Conservation (phyloP, 805 yeast species). For the Yarrowia sp. region DNA sequence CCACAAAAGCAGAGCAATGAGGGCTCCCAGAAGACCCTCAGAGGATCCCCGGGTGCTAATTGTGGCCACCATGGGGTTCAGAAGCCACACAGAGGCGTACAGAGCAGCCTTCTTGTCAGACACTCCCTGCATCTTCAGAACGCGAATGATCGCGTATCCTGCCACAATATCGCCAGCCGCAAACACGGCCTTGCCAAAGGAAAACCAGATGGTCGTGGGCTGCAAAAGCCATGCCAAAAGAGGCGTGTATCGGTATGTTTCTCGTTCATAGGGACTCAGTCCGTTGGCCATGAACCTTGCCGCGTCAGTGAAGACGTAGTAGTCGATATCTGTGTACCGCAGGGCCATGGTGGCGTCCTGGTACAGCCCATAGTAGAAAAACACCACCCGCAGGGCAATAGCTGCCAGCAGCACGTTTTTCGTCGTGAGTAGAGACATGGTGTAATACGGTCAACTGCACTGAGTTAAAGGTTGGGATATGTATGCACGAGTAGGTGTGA, state of each 20-base stretch:
- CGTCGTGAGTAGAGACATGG: conserved; percentile 40
- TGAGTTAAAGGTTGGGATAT: conserved; percentile 15
- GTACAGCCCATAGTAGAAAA: conserved; percentile 79
- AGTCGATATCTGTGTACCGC: conserved; percentile 93
- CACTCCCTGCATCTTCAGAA: conserved; percentile 50
- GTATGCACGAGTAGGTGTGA: not conserved
- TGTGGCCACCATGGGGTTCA: conserved; percentile 94
- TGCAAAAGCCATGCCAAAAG: conserved; percentile 79
- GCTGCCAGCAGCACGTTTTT: conserved; percentile 46
- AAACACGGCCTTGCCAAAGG: conserved; percentile 82
- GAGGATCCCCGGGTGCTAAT: conserved; percentile 94
- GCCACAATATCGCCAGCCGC: conserved; percentile 80
- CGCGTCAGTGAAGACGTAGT: conserved; percentile 93
- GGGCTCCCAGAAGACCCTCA: conserved; percentile 83
- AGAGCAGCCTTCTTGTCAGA: conserved; percentile 51
- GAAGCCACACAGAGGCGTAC: conserved; percentile 75
- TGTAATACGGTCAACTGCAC: conserved; percentile 18
- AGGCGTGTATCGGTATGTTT: conserved; percentile 94
- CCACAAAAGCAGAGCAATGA: conserved; percentile 64
- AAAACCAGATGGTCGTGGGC: conserved; percentile 63
- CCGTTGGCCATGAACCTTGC: conserved; percentile 68
- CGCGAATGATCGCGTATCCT: conserved; percentile 64
- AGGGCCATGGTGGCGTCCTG: conserved; percentile 83
- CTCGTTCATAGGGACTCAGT: conserved; percentile 74
- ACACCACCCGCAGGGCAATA: conserved; percentile 57